Evolutionary conservation across 257 asterid genomes (phyloP).

Genomic region (Nicotiana attenuata): DNA sequence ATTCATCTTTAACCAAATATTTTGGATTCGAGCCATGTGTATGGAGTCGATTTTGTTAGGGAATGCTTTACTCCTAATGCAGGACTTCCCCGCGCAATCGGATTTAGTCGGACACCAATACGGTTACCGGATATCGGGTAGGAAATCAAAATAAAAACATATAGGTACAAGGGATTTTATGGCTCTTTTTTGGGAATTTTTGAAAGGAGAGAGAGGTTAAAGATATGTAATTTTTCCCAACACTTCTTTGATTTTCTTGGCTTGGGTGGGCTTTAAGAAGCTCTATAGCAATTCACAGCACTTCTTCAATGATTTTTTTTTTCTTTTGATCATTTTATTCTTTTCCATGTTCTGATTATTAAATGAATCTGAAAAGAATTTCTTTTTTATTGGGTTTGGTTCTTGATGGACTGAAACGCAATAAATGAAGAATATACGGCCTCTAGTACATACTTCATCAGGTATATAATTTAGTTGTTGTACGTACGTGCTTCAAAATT

Average conservation of each 20-base stretch:
- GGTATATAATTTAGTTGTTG: neutral
- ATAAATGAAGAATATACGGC: neutral
- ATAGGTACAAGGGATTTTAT: neutral
- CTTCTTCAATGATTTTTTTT: neutral
- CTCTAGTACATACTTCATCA: neutral
- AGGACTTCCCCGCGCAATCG: no score
- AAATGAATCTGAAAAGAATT: neutral
- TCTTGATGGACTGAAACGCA: neutral
- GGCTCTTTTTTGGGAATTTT: neutral
- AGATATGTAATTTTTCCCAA: neutral
- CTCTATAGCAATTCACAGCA: neutral
- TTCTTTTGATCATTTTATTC: neutral
- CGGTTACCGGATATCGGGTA: fast-evolving
- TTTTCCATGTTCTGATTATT: neutral
- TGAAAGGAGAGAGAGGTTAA: neutral
- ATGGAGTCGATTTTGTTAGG: no score
- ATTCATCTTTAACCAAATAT: no score
- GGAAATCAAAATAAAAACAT: no score
- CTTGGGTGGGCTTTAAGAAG: neutral
- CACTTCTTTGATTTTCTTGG: neutral
- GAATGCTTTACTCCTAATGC: no score
- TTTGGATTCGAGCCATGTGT: no score
- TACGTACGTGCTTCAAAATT: neutral
- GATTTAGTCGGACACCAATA: no score
- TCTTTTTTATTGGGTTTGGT: neutral